Evolutionary conservation across 495 filamentous ascomycete species (phyloP), one percentile per base, ranked within the genome.

Genomic region (Aspergillus mulundensis): DNA sequence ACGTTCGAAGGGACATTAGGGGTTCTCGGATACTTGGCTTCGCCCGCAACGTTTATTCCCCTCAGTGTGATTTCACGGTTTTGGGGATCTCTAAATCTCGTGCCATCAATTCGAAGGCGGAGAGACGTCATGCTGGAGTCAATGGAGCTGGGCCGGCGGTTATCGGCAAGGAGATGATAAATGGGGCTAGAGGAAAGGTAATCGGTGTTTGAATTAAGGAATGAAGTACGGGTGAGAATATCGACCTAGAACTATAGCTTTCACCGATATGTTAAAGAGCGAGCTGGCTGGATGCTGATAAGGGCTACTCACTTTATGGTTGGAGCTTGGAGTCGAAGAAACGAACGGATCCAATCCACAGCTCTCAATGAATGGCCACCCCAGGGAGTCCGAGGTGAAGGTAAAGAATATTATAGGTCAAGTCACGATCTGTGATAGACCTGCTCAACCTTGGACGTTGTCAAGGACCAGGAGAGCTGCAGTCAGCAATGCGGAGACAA

Each of bases 1-100:
- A 88, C 73, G 68, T 94, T 87, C 6, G 94, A 95, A 1, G 92
- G 91, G 21, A 88, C 75, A 58, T 95, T 78, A 15, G 93, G 93
- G 14, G 74, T 72, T 59, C 82, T 88, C 15, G 93, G 93, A 44
- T 82, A 81, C 61, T 89, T 89, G 53, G 81, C 78, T 64, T 89
- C 86, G 16, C 77, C 83, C 16, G 84, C 84, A 48, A 83, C 78
- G 59, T 89, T 89, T 63, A 89, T 87, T 14, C 86, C 86, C 25
- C 85, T 78, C 15, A 89, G 60, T 5, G 82, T 85, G 30, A 90
- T 79, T 66, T 89, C 84, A 51, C 87, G 81, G 57, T 86, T 81
- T 28, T 87, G 65, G 1, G 78, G 60, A 64, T 90, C 87, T 51
- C 87, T 83, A 71, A 98, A 97, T 28, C 81, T 82, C 61, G 82